Evolutionary conservation across 75 land plant genomes (phyloP).

Genomic region (Ceratopteris richardii): DNA sequence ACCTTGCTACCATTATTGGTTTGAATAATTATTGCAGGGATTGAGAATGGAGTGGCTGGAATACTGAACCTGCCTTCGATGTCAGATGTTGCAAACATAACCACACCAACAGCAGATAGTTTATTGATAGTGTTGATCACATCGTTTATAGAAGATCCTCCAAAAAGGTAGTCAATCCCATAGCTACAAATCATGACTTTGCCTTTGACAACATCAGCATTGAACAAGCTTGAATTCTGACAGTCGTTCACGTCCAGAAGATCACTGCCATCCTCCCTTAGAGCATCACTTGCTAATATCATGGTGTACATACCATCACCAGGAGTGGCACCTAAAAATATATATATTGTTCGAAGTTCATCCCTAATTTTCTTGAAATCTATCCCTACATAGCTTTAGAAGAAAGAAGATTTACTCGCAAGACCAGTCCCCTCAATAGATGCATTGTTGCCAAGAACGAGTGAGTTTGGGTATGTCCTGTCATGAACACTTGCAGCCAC

Average conservation of each 20-base stretch:
- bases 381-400: not conserved
- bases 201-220: constrained; percentile 46
- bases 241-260: constrained; percentile 55
- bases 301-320: constrained; percentile 39
- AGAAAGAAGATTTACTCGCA: constrained; percentile 51
- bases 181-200: constrained; percentile 79
- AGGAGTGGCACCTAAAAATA: constrained; percentile 59
- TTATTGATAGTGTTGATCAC: constrained; percentile 61
- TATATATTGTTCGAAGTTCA: not conserved
- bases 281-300: constrained; percentile 59
- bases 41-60: constrained; percentile 57
- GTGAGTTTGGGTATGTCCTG: constrained; percentile 51
- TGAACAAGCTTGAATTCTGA: constrained; percentile 57
- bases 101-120: constrained; percentile 70
- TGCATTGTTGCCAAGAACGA: constrained; percentile 63
- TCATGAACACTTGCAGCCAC: constrained; percentile 87
- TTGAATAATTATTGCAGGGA: constrained; percentile 79
- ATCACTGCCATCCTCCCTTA: constrained; percentile 37
- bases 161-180: constrained; percentile 66
- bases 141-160: constrained; percentile 56
- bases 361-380: not conserved
- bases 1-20: constrained; percentile 74
- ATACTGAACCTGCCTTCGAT: constrained; percentile 56
- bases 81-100: constrained; percentile 65
- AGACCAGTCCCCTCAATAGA: constrained; percentile 76